Conservation (phyloP, 2,329 filamentous ascomycete genomes). For the Camillea tinctor region DNA sequence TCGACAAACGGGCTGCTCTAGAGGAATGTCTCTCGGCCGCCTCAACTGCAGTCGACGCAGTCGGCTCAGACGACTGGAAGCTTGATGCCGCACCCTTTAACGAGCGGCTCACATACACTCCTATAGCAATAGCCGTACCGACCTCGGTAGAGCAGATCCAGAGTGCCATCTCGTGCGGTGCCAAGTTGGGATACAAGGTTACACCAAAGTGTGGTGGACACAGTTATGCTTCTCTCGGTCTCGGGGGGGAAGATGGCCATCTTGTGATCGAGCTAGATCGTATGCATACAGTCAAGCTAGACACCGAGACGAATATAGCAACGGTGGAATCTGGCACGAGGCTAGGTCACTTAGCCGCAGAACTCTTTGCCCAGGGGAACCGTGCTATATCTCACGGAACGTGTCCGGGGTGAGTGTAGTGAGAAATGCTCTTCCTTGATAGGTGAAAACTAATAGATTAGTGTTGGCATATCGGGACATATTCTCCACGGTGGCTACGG, state of each 20-base stretch:
- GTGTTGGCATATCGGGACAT: constrained; percentile 38
- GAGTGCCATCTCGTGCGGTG: constrained; percentile 43
- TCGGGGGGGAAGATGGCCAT: constrained; percentile 45
- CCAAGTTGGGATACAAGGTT: constrained; percentile 40
- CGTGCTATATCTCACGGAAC: constrained; percentile 38
- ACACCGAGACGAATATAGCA: constrained; percentile 38
- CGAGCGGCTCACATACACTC: constrained; percentile 30
- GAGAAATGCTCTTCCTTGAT: neutral
- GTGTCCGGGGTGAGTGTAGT: constrained; percentile 36
- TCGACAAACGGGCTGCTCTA: constrained; percentile 28
- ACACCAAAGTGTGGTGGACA: constrained; percentile 49
- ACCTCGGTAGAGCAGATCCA: constrained; percentile 42
- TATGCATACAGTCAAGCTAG: constrained; percentile 41
- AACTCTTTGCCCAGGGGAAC: constrained; percentile 33
- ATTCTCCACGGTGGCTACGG: constrained; percentile 38
- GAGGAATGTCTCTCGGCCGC: constrained; percentile 28
- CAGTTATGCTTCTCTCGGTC: constrained; percentile 45
- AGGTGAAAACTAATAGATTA: constrained; percentile 15
- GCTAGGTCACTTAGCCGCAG: constrained; percentile 39
- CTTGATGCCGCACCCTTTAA: constrained; percentile 30
- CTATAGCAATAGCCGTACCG: constrained; percentile 42
- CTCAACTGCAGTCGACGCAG: constrained; percentile 22
- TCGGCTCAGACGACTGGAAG: constrained; percentile 30
- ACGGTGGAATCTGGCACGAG: constrained; percentile 44
- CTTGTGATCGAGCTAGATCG: constrained; percentile 45